These are phyloP conservation scores for Hypoxylon crocopeplum DNA, from an alignment of 495 filamentous ascomycete species.

Conservation along the genomic window DNA sequence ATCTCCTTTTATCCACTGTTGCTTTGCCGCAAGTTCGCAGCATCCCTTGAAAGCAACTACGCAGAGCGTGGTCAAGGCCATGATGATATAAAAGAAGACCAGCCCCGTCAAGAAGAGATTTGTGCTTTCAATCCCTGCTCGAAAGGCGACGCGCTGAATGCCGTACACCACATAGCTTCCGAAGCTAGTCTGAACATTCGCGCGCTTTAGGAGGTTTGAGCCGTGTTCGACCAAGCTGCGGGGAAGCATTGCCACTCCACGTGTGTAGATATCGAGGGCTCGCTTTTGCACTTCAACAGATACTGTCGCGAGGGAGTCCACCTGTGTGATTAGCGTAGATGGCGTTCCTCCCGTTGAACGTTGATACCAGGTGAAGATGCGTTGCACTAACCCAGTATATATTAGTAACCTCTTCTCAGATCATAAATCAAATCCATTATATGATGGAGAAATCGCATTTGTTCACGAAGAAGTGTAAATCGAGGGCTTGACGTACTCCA, in stretches of 20 bases:
- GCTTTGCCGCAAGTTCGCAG: slow-evolving; percentile 73
- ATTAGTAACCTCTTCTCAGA: slow-evolving; percentile 19
- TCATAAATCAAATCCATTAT: slow-evolving; percentile 51
- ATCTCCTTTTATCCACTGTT: slow-evolving; percentile 80
- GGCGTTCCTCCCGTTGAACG: slow-evolving; percentile 89
- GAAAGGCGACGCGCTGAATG: slow-evolving; percentile 89
- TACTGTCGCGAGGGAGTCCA: slow-evolving; percentile 71
- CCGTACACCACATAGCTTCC: slow-evolving; percentile 76
- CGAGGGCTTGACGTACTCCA: slow-evolving; percentile 45
- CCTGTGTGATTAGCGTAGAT: slow-evolving; percentile 77
- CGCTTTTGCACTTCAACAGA: slow-evolving; percentile 85
- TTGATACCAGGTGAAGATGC: slow-evolving; percentile 94
- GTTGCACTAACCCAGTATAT: slow-evolving; percentile 62
- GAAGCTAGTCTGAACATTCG: slow-evolving; percentile 52
- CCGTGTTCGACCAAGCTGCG: slow-evolving; percentile 56
- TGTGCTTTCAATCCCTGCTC: slow-evolving; percentile 82
- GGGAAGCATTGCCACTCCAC: slow-evolving; percentile 57
- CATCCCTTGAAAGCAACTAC: slow-evolving; percentile 81
- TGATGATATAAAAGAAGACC: slow-evolving; percentile 87
- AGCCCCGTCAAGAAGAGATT: slow-evolving; percentile 95
- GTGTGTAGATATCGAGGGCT: slow-evolving; percentile 51
- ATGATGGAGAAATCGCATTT: background rate
- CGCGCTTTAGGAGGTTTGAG: slow-evolving; percentile 50
- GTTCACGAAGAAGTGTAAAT: slow-evolving; percentile 41
- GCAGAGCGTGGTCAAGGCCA: slow-evolving; percentile 69